Conservation (phyloP, 768 basidiomycete species). For the Podaxis sp. region DNA sequence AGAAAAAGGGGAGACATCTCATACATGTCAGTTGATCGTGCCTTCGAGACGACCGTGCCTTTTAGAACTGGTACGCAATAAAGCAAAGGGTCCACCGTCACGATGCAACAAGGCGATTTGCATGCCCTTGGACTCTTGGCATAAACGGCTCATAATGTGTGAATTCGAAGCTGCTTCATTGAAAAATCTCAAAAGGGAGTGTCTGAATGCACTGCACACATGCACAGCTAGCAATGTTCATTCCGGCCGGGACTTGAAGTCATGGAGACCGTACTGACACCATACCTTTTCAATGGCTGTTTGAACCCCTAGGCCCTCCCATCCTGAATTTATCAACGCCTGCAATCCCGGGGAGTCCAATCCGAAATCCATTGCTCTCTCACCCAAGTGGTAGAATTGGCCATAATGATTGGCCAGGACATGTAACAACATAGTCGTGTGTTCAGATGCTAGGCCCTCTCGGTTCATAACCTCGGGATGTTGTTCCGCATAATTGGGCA, state of each 20-base stretch:
- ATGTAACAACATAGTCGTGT: background rate
- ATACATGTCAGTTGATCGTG: background rate
- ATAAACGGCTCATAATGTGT: background rate
- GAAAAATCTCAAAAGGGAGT: background rate
- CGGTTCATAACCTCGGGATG: background rate
- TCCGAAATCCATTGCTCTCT: background rate
- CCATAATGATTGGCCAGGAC: background rate
- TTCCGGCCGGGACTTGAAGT: constrained; percentile 3
- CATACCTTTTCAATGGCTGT: background rate
- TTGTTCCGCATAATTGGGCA: background rate
- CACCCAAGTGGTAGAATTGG: background rate
- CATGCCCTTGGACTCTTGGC: background rate
- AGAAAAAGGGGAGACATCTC: background rate
- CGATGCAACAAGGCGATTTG: background rate
- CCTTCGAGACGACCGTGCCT: background rate
- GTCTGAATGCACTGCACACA: background rate
- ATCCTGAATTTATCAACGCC: background rate
- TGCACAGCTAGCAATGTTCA: background rate
- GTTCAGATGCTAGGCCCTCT: background rate
- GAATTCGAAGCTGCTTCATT: background rate
- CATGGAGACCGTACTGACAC: background rate
- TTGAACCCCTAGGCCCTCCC: background rate
- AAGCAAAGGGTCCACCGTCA: background rate
- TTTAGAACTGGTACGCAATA: background rate
- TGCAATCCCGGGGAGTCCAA: background rate